Percentiles rank a stretch among this genome's conserved stretches.
Conservation (phyloP, 176 grass and related monocot genomes). For the Musa beccarii region DNA sequence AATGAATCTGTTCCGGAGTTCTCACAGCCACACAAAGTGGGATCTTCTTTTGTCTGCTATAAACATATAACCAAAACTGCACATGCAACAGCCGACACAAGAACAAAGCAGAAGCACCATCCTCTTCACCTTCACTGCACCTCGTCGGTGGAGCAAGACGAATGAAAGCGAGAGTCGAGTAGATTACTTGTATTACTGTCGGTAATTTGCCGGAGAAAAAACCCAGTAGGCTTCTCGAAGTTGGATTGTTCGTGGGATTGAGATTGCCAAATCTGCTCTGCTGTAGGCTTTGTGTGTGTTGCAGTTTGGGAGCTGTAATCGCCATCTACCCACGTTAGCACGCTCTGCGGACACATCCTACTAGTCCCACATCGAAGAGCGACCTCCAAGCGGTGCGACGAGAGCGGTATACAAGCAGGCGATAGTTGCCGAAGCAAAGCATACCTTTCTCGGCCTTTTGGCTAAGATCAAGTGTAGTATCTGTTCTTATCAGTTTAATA, state of each 20-base stretch:
- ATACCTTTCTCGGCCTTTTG: slow-evolving; percentile 86
- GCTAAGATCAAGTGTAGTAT: slow-evolving; percentile 82
- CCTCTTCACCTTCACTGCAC: background rate
- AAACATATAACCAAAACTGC: background rate
- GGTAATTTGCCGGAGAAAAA: background rate
- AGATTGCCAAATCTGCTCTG: too few species aligned
- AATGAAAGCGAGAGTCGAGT: too few species aligned
- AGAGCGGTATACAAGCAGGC: too few species aligned
- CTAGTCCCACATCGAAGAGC: background rate
- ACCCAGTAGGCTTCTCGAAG: background rate
- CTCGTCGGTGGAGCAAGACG: too few species aligned
- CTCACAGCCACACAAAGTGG: background rate
- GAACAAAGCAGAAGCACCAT: background rate
- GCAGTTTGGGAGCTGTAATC: too few species aligned
- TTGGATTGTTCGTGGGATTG: background rate
- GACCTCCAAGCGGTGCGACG: too few species aligned
- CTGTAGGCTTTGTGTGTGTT: too few species aligned
- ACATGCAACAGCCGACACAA: background rate
- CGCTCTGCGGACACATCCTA: background rate
- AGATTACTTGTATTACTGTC: background rate
- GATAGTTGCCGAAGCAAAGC: background rate
- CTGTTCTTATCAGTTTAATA: slow-evolving; percentile 94
- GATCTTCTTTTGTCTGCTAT: background rate
- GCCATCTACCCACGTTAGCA: too few species aligned
- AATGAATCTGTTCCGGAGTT: background rate